Base-by-base conservation (phyloP, 2,329 filamentous ascomycete genomes). In the Geosmithia flava region DNA sequence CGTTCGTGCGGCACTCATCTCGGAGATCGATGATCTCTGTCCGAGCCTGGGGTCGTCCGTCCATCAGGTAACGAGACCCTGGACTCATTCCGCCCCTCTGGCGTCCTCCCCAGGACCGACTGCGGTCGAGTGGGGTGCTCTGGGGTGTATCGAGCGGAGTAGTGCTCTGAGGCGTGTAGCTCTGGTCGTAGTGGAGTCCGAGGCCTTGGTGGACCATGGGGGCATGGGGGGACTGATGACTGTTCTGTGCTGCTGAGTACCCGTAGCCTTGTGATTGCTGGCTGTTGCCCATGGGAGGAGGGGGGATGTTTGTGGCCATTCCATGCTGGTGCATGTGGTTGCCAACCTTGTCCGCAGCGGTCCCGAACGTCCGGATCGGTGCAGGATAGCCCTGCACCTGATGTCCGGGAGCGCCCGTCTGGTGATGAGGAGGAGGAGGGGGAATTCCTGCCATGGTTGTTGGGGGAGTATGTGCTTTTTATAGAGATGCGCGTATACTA, bases 1-100 rank as follows among this genome's bases (percentile, higher is more conserved):
- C 58, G 20, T 68, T 61, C 1, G 64, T 68, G 20, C 63, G 53
- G 16, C 56, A 55, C 41, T 68, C 63, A 8, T 58, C 51, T 29
- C 63, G 63, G 45, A 71, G 56, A 48, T 74, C 68, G 7, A 58
- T 62, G 19, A 59, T 52, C 42, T 59, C 55, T 15, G 54, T 49
- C 6, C 49, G 30, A 23, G 49, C 50, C 2, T 17, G 30, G 6
- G 10, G 20, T 2, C 16, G 42, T 7, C 13, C 5, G 19, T 44
- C 42, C 3, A 19, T 10, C 20, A 3, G 33, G 11, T 3, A 13
- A 16, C 33, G 33, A 27, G 23, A 8, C 13, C 6, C 13, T 11
- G 15, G 15, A 11, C 33, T 37, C 13, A 11, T 13, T 16, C 6
- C 15, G 33, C 13, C 33, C 13, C 33, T 13, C 15, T 37, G 33